Percentiles rank a stretch among this genome's conserved stretches.
Conservation (phyloP, 305 asterid genomes). For the Andrographis paniculata region DNA sequence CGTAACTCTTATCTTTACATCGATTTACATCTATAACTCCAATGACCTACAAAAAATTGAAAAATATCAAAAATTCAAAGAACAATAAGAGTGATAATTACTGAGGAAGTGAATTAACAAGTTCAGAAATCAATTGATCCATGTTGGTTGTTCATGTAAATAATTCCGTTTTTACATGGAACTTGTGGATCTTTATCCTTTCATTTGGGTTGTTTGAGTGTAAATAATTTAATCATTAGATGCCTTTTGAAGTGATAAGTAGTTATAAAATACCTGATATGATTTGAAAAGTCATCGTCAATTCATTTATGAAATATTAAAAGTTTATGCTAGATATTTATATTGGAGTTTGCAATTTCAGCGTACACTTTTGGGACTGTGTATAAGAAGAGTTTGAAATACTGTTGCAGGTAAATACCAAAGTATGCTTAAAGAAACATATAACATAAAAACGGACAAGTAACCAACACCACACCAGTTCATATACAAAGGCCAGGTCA, state of each 20-base stretch:
- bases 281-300: background rate
- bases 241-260: background rate
- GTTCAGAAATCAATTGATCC: background rate
- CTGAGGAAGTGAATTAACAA: conserved; percentile 7
- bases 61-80: conserved; percentile 10
- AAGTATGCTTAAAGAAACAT: conserved; percentile 9
- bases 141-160: no score
- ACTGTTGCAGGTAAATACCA: conserved; percentile 11
- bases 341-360: no score
- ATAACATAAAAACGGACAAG: background rate
- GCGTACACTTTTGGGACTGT: no score
- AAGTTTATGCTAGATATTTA: no score
- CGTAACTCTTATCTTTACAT: conserved; percentile 87
- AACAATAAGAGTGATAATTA: background rate
- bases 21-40: conserved; percentile 81
- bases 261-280: background rate
- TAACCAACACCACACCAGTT: conserved; percentile 44
- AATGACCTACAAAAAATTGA: conserved; percentile 46
- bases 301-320: no score
- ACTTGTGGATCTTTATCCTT: no score
- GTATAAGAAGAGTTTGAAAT: conserved; percentile 12
- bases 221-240: background rate
- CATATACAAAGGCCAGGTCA: conserved; percentile 76
- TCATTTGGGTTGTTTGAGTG: no score
- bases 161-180: no score